Conservation (phyloP, 2,329 filamentous ascomycete genomes). For the Didymella pinodella region DNA sequence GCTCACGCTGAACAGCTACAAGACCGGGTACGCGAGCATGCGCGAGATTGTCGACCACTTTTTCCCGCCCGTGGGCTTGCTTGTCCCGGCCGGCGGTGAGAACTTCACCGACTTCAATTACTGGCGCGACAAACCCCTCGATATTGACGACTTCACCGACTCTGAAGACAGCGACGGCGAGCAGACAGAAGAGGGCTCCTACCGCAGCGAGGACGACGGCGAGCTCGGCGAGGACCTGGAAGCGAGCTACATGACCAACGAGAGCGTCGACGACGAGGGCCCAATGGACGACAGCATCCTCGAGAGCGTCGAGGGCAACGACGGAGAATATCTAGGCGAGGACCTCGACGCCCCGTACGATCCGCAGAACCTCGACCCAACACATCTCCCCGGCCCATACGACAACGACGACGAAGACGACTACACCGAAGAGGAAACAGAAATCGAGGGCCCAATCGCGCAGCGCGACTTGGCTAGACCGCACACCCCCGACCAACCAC, state of each 20-base stretch:
- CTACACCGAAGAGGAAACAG: slow-evolving; percentile 36
- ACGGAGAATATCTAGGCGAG: slow-evolving; percentile 17
- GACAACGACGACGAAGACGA: slow-evolving; percentile 29
- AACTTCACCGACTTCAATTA: slow-evolving; percentile 97
- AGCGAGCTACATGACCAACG: slow-evolving; percentile 65
- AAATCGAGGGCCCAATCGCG: slow-evolving; percentile 21
- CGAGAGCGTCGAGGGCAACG: background rate
- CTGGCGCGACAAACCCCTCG: slow-evolving; percentile 86
- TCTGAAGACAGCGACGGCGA: slow-evolving; percentile 68
- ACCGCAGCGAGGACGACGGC: slow-evolving; percentile 62
- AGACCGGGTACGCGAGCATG: slow-evolving; percentile 97
- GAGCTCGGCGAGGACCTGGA: slow-evolving; percentile 58
- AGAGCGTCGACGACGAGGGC: slow-evolving; percentile 56
- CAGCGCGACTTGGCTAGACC: slow-evolving; percentile 1
- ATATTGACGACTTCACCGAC: slow-evolving; percentile 86
- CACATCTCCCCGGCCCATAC: background rate
- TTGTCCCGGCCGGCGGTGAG: slow-evolving; percentile 89
- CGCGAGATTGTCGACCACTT: slow-evolving; percentile 97
- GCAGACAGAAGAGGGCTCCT: slow-evolving; percentile 51
- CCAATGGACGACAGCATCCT: slow-evolving; percentile 42
- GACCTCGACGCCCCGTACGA: slow-evolving; percentile 28
- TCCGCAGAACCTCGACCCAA: slow-evolving; percentile 28
- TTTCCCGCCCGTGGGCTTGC: slow-evolving; percentile 87
- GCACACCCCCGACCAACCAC: slow-evolving; percentile 18
- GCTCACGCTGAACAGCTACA: slow-evolving; percentile 89